phyloP scores from a whole-genome alignment of 768 basidiomycete species.

The Boletus eberwhitei region DNA sequence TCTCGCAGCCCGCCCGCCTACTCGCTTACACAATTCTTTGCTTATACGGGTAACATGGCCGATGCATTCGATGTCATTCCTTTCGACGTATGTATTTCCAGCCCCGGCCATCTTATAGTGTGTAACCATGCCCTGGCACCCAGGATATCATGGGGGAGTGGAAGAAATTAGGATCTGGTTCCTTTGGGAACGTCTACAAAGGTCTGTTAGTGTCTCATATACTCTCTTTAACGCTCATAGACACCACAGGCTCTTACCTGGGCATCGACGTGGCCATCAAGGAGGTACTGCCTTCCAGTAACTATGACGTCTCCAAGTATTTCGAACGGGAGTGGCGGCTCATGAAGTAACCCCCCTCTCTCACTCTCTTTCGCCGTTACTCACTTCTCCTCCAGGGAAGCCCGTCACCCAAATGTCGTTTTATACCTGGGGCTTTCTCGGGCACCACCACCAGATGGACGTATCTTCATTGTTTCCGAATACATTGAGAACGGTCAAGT shows the following conservation, averaged over 20 bases:
- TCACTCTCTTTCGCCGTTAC: background rate
- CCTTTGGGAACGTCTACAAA: slow-evolving; percentile 91
- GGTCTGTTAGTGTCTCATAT: slow-evolving; percentile 30
- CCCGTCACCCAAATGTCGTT: slow-evolving; percentile 89
- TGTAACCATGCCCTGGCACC: slow-evolving; percentile 5
- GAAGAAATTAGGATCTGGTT: slow-evolving; percentile 89
- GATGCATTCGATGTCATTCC: slow-evolving; percentile 88
- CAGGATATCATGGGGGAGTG: slow-evolving; percentile 86
- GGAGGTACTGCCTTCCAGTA: slow-evolving; percentile 87
- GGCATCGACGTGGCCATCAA: slow-evolving; percentile 97
- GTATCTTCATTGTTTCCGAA: slow-evolving; percentile 94
- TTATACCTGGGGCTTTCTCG: slow-evolving; percentile 88
- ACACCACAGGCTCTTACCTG: slow-evolving; percentile 71
- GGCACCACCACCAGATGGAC: slow-evolving; percentile 71
- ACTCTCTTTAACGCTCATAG: slow-evolving; percentile 1
- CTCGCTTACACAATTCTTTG: background rate
- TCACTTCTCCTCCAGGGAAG: slow-evolving; percentile 48
- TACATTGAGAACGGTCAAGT: slow-evolving; percentile 78
- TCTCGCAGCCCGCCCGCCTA: slow-evolving; percentile 1
- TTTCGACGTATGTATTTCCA: slow-evolving; percentile 55
- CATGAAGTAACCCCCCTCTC: slow-evolving; percentile 61
- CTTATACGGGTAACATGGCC: slow-evolving; percentile 33
- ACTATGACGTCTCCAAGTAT: slow-evolving; percentile 95
- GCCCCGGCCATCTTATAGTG: background rate
- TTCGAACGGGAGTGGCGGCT: slow-evolving; percentile 98